These are phyloP conservation scores for Dryas alaskensis DNA, from an alignment of 306 rosid genomes.

Conservation along the genomic window DNA sequence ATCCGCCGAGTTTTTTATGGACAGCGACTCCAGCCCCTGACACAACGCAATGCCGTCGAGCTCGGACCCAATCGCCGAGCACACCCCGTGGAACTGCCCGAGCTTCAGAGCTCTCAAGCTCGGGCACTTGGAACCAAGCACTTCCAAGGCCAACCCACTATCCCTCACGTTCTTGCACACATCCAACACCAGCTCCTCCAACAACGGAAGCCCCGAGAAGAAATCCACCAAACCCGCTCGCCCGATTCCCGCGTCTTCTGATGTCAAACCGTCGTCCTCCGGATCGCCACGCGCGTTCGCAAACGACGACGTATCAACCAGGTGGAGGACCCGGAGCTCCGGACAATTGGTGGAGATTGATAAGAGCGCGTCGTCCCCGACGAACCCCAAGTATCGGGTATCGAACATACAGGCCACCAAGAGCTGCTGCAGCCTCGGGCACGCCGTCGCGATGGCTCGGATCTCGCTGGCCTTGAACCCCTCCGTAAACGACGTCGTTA, in stretches of 20 bases:
- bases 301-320: conserved; percentile 66
- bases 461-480: conserved; percentile 71
- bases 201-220: conserved; percentile 61
- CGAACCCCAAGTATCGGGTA: conserved; percentile 71
- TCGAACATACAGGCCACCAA: conserved; percentile 73
- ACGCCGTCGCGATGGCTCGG: conserved; percentile 49
- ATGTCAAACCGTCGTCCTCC: conserved; percentile 42
- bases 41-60: conserved; percentile 87
- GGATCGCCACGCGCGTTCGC: conserved; percentile 53
- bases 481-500: conserved; percentile 61
- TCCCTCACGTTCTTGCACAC: conserved; percentile 75
- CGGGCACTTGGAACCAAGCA: conserved; percentile 59
- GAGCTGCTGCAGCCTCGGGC: conserved; percentile 68
- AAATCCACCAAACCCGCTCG: conserved; percentile 48
- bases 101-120: conserved; percentile 59
- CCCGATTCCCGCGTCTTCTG: conserved; percentile 63
- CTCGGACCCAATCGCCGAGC: conserved; percentile 61
- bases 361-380: conserved; percentile 64
- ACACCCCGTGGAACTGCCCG: conserved; percentile 82
- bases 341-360: conserved; percentile 61
- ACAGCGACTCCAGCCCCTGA: conserved; percentile 63
- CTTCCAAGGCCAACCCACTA: conserved; percentile 68
- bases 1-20: conserved; percentile 61
- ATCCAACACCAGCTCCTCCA: conserved; percentile 82
- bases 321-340: conserved; percentile 60